Evolutionary conservation across 495 filamentous ascomycete genomes (phyloP), one percentile per base, ranked within the genome.

Genomic region (Hypoxylon subgilvum): DNA sequence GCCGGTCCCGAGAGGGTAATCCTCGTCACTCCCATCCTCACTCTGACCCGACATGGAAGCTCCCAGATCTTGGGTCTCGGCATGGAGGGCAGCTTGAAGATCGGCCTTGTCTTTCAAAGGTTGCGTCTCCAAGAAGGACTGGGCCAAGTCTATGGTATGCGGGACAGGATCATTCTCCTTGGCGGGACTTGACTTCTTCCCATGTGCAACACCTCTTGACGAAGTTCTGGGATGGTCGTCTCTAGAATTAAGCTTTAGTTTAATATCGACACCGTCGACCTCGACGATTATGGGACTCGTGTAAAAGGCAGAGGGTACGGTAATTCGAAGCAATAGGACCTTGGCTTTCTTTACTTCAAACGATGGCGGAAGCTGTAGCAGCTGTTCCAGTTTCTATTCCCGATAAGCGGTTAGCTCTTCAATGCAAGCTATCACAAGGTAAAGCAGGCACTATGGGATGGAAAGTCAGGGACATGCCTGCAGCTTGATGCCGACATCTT

Each of bases 91-190:
- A 46, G 88, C 85, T 71, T 94, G 83, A 22, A 97, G 75, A 69
- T 91, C 83, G 27, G 81, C 82, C 61, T 85, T 88, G 66, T 94
- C 89, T 49, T 88, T 83, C 8, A 67, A 67, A 34, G 91, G 88
- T 61, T 97, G 90, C 1, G 90, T 82, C 59, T 91, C 82, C 10
- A 97, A 77, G 72, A 96, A 97, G 0, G 89, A 95, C 69, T 91
- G 81, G 3, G 93, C 93, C 23, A 97, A 79, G 52, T 93, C 87
- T 57, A 86, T 81, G n/a, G 90, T 84, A 12, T 88, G 90, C 2
- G 90, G 90, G 8, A 96, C 72, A 14, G 79, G 66, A 1, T 80
- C 77, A n/a, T 65, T 58, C 18, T 57, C 63, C 10, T 46, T 63
- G 4, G 52, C 34, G 17, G 45, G 32, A 52, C 55, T 54, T 23